Conservation (phyloP, 257 asterid genomes). For the Solanum okadae region DNA sequence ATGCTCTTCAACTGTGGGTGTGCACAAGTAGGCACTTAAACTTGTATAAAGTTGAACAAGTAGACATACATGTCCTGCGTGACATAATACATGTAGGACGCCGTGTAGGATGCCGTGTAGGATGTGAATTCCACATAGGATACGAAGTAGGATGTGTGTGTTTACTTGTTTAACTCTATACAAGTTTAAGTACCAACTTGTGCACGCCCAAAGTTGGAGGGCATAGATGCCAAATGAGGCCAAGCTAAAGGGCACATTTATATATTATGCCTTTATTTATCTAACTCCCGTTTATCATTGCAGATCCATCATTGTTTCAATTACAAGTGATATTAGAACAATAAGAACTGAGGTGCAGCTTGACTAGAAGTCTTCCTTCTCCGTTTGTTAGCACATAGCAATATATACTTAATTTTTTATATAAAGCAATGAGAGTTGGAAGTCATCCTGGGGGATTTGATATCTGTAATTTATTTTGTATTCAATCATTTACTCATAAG, state of each 20-base stretch:
- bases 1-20: neutral
- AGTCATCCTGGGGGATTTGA: neutral
- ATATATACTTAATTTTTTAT: neutral
- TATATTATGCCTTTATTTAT: conserved; percentile 9
- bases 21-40: neutral
- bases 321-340: conserved; percentile 96
- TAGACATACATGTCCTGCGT: neutral
- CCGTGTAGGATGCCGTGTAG: neutral
- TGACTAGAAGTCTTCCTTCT: neutral
- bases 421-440: neutral
- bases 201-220: neutral
- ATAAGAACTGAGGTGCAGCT: conserved; percentile 78
- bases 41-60: neutral
- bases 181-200: neutral
- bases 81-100: neutral
- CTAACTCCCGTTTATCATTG: neutral
- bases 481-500: neutral
- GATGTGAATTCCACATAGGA: neutral
- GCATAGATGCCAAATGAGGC: neutral
- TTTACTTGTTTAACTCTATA: neutral
- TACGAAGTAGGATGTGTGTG: neutral
- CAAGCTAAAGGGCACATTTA: neutral
- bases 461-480: neutral
- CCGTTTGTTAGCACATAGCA: neutral
- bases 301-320: conserved; percentile 84